phyloP scores from a whole-genome alignment of 2,329 filamentous ascomycete species.

The Fusarium tjaetaba region DNA sequence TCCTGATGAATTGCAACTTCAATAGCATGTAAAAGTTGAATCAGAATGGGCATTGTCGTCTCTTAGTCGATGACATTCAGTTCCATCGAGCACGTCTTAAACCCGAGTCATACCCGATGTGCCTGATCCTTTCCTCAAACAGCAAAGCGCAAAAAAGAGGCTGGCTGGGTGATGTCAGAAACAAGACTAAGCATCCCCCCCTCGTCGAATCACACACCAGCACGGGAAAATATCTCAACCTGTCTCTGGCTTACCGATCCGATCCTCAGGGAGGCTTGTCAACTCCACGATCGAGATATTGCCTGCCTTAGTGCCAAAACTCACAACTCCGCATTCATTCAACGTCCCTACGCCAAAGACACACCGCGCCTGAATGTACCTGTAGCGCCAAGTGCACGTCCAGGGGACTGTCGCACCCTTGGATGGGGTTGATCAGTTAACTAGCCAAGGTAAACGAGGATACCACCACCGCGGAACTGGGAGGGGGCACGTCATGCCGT shows the following conservation, averaged over 20 bases:
- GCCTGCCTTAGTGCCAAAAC: slow-evolving; percentile 3
- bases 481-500: slow-evolving; percentile 1
- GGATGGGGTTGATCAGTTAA: not conserved
- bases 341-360: not conserved
- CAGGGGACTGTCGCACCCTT: slow-evolving; percentile 2
- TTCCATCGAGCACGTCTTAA: not conserved
- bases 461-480: not conserved
- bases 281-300: slow-evolving; percentile 23
- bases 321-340: not conserved
- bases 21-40: fast-evolving
- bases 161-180: slow-evolving; percentile 1
- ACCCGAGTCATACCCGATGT: slow-evolving; percentile 1
- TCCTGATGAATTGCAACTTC: fast-evolving
- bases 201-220: not conserved
- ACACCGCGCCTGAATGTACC: not conserved
- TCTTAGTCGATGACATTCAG: not conserved
- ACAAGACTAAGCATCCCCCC: fast-evolving
- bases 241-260: not conserved
- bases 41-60: not conserved
- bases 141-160: not conserved
- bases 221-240: slow-evolving; percentile 2
- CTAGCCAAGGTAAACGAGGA: not conserved
- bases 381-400: not conserved
- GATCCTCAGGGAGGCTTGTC: slow-evolving; percentile 15
- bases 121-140: not conserved